Evolutionary conservation across 345 rosid genomes (phyloP).

Genomic region (Stellera chamaejasme): DNA sequence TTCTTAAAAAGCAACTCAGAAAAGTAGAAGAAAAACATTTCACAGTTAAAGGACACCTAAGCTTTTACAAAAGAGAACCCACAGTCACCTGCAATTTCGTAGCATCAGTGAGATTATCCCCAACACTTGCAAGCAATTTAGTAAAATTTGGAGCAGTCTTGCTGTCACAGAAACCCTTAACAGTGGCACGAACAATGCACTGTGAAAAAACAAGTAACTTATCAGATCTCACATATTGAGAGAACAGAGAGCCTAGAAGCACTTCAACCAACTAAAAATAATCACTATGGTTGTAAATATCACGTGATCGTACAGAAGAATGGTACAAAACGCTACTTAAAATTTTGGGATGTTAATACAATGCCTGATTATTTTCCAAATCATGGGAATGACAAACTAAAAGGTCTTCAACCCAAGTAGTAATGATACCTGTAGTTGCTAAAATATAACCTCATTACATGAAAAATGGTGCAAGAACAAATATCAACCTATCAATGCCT

Average conservation of each 20-base stretch:
- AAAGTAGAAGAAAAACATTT: not conserved
- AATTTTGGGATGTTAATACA: no score
- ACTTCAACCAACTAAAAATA: slow-evolving; percentile 2
- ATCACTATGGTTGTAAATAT: not conserved
- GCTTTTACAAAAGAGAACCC: not conserved
- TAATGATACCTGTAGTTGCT: not conserved
- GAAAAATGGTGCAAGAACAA: not conserved
- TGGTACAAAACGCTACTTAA: no score
- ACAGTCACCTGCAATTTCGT: slow-evolving; percentile 60
- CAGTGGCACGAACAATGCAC: slow-evolving; percentile 80
- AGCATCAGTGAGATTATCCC: slow-evolving; percentile 58
- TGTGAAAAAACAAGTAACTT: slow-evolving; percentile 27
- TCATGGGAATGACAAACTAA: not conserved
- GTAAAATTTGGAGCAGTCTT: slow-evolving; percentile 25
- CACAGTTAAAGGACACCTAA: not conserved
- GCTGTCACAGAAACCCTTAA: slow-evolving; percentile 38
- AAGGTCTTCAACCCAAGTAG: not conserved
- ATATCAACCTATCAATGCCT: not conserved
- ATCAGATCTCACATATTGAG: not conserved
- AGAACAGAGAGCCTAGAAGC: slow-evolving; percentile 8
- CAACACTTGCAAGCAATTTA: slow-evolving; percentile 35
- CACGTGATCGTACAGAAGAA: no score
- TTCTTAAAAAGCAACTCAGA: no score
- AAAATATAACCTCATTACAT: not conserved
- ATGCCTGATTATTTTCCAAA: not conserved